phyloP scores from a whole-genome alignment of 495 filamentous ascomycete genomes.

The Pseudomonodictys pantanalensis region DNA sequence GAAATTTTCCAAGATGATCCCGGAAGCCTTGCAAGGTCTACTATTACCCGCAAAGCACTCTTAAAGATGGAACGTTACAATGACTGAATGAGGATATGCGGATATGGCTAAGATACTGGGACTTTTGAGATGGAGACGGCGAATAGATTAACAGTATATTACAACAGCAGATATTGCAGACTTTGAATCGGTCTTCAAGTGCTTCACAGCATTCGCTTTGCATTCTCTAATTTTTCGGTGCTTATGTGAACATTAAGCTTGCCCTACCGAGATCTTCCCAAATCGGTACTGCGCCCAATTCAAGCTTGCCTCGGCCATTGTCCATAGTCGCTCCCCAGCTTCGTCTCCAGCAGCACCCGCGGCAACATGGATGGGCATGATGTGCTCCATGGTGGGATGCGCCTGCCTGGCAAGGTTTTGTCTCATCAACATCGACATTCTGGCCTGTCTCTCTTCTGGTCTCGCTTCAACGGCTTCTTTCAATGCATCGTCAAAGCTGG shows the following conservation, averaged over 20 bases:
- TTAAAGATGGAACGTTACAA: too few relatives aligned
- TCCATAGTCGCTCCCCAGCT: constrained; percentile 31
- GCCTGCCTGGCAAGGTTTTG: constrained; percentile 68
- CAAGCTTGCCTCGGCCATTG: constrained; percentile 33
- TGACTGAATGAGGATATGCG: too few relatives aligned
- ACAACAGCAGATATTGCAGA: too few relatives aligned
- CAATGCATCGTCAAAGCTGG: constrained; percentile 74
- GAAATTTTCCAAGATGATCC: not conserved
- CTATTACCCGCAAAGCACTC: too few relatives aligned
- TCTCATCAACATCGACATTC: constrained; percentile 58
- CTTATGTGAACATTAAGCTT: too few relatives aligned
- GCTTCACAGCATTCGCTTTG: too few relatives aligned
- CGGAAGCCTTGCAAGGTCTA: not conserved
- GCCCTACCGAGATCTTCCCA: too few relatives aligned
- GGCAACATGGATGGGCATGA: constrained; percentile 74
- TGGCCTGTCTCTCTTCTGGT: constrained; percentile 56
- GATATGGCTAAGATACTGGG: too few relatives aligned
- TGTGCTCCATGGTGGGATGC: constrained; percentile 77
- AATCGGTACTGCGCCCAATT: constrained; percentile 37
- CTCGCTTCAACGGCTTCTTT: constrained; percentile 62
- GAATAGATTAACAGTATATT: too few relatives aligned
- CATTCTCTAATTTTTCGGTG: too few relatives aligned
- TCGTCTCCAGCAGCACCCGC: constrained; percentile 36
- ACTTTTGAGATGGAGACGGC: too few relatives aligned
- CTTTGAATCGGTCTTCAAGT: too few relatives aligned